Conservation (phyloP, 164 flowering plant genomes). For the Dillenia turbinata region DNA sequence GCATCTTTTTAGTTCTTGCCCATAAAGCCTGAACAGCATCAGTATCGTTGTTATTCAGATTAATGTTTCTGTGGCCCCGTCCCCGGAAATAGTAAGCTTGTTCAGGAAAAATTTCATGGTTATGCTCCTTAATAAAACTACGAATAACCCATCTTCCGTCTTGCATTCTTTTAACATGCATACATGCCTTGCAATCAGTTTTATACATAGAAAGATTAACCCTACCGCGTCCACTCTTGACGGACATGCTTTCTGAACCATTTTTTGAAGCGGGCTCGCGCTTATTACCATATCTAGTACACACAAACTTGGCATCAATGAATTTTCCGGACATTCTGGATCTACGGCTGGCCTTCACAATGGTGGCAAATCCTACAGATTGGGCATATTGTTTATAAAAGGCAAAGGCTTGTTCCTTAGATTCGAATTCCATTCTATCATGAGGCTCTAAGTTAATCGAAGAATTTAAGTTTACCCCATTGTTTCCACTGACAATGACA, state of each 20-base stretch:
- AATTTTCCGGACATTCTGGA: slow-evolving; percentile 45
- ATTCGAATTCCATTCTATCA: slow-evolving; percentile 40
- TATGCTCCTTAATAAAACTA: slow-evolving; percentile 51
- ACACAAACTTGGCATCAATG: slow-evolving; percentile 52
- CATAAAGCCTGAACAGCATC: slow-evolving; percentile 15
- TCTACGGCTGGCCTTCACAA: slow-evolving; percentile 45
- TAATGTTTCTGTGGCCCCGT: slow-evolving; percentile 32
- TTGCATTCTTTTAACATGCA: slow-evolving; percentile 49
- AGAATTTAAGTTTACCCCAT: too few relatives aligned
- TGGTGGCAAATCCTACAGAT: slow-evolving; percentile 47
- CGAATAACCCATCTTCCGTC: slow-evolving; percentile 45
- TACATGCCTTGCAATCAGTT: slow-evolving; percentile 58
- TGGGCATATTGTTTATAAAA: slow-evolving; percentile 53
- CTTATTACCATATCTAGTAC: slow-evolving; percentile 50
- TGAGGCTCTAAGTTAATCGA: neutral
- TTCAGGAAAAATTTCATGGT: slow-evolving; percentile 54
- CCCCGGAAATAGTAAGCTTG: slow-evolving; percentile 29
- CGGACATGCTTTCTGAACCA: neutral
- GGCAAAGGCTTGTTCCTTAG: slow-evolving; percentile 43
- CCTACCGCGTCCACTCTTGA: neutral
- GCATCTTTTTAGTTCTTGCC: slow-evolving; percentile 29
- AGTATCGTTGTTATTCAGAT: slow-evolving; percentile 30
- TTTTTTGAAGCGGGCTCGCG: slow-evolving; percentile 36
- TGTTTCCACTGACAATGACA: too few relatives aligned
- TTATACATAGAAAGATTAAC: slow-evolving; percentile 10